A percentile compares a stretch with the other conserved stretches of the same genome.
Evolutionary conservation across 139 green algal species (phyloP).

Genomic region (Diplosphaera chodatii): DNA sequence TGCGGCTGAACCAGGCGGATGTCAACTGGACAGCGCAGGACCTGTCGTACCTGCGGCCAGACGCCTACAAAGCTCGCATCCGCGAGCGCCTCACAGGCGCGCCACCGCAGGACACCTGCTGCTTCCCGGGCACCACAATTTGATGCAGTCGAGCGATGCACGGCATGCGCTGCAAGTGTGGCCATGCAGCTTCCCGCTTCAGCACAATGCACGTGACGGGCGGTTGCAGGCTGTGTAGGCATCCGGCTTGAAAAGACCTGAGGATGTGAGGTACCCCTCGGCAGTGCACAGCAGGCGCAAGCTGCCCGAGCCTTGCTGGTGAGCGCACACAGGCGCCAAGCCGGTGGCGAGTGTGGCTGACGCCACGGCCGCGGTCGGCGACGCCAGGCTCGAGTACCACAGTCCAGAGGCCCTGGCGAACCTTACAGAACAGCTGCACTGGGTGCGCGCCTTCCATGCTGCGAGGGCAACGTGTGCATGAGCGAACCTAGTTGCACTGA

Average conservation of each 20-base stretch:
- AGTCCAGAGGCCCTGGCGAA: constrained; percentile 22
- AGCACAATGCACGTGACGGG: too few relatives aligned
- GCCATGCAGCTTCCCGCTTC: too few relatives aligned
- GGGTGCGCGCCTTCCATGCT: too few relatives aligned
- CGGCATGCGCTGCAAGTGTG: not conserved
- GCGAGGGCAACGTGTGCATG: too few relatives aligned
- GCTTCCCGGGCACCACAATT: not conserved
- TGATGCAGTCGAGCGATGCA: not conserved
- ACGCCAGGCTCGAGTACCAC: constrained; percentile 23
- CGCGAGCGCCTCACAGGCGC: not conserved
- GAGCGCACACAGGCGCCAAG: not conserved
- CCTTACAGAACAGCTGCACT: constrained; percentile 1
- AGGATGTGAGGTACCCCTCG: not conserved
- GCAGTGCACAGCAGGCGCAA: not conserved
- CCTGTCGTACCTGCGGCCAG: constrained; percentile 24
- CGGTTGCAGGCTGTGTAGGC: too few relatives aligned
- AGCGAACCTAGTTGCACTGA: too few relatives aligned
- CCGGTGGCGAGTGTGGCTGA: not conserved
- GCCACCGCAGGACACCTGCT: too few relatives aligned
- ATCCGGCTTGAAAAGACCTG: too few relatives aligned
- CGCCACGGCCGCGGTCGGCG: not conserved
- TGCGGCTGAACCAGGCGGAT: constrained; percentile 23
- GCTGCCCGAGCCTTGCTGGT: not conserved
- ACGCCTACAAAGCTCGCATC: not conserved
- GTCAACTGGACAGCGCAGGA: constrained; percentile 28